phyloP scores from a whole-genome alignment of 805 yeast species.

The Yarrowia sp. region DNA sequence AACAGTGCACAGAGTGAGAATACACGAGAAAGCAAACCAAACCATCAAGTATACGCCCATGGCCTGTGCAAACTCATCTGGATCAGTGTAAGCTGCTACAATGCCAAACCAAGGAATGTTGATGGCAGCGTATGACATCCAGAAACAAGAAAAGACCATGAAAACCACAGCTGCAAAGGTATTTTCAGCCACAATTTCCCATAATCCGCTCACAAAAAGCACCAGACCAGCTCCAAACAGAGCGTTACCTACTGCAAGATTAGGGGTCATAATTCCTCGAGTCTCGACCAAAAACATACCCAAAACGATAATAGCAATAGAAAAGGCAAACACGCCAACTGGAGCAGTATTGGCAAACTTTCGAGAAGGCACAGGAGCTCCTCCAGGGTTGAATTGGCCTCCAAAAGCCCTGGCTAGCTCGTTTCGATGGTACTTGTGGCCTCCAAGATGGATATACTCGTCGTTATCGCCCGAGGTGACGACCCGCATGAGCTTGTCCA shows the following conservation, averaged over 20 bases:
- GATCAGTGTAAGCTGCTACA: constrained; percentile 42
- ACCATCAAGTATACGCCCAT: constrained; percentile 58
- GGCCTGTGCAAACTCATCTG: constrained; percentile 42
- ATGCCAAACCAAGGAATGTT: constrained; percentile 53
- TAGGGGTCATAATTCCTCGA: constrained; percentile 53
- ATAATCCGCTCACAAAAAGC: constrained; percentile 60
- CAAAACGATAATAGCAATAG: constrained; percentile 59
- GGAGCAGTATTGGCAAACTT: constrained; percentile 63
- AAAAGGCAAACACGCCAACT: constrained; percentile 56
- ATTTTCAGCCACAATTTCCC: constrained; percentile 61
- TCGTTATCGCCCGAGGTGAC: constrained; percentile 49
- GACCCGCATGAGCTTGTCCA: constrained; percentile 31
- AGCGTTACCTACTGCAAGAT: constrained; percentile 59
- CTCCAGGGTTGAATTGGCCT: constrained; percentile 24
- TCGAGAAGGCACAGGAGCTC: constrained; percentile 41
- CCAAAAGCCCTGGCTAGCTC: constrained; percentile 61
- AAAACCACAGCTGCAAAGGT: constrained; percentile 60
- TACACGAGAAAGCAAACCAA: constrained; percentile 61
- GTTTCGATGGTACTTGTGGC: constrained; percentile 56
- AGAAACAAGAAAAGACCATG: constrained; percentile 53
- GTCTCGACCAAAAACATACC: constrained; percentile 53
- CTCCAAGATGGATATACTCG: constrained; percentile 64
- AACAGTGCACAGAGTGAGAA: constrained; percentile 53
- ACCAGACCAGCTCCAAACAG: constrained; percentile 61
- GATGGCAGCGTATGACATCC: constrained; percentile 64